Conservation (phyloP, 129 eudicot genomes). For the Helianthus tuberosus region DNA sequence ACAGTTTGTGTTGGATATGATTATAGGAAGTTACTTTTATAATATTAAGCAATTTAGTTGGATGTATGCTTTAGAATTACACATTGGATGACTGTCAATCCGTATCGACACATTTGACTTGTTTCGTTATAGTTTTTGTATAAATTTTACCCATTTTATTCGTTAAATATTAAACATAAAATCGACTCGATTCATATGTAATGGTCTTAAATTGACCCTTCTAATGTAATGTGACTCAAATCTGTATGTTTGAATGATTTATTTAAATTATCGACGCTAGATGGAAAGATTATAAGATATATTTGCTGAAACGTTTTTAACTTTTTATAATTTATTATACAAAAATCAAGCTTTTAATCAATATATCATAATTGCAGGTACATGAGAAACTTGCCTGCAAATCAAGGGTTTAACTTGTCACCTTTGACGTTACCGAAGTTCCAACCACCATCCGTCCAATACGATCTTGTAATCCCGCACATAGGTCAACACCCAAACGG, state of each 20-base stretch:
- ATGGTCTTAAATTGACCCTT: not conserved
- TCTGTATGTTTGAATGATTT: not conserved
- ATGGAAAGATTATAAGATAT: not conserved
- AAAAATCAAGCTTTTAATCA: not conserved
- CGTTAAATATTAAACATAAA: not conserved
- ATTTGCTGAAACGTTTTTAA: not conserved
- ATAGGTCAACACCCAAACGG: slow-evolving; percentile 53
- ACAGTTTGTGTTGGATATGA: too few species aligned
- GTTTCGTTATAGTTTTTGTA: too few species aligned
- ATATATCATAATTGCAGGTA: slow-evolving; percentile 44
- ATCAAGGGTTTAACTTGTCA: slow-evolving; percentile 51
- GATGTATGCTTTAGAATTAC: too few species aligned
- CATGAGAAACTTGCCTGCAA: slow-evolving; percentile 53
- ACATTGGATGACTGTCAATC: too few species aligned
- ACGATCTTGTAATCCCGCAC: slow-evolving; percentile 63
- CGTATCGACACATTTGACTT: too few species aligned
- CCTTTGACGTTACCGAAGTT: slow-evolving; percentile 66
- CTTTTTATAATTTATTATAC: not conserved
- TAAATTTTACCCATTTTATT: too few species aligned
- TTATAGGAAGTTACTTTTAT: too few species aligned
- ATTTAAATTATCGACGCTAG: not conserved
- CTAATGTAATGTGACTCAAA: too few species aligned
- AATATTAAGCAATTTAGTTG: too few species aligned
- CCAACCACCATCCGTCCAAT: slow-evolving; percentile 73
- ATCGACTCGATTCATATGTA: not conserved